Conservation (phyloP, 176 grass and related monocot genomes). For the Saccharum spontaneum region DNA sequence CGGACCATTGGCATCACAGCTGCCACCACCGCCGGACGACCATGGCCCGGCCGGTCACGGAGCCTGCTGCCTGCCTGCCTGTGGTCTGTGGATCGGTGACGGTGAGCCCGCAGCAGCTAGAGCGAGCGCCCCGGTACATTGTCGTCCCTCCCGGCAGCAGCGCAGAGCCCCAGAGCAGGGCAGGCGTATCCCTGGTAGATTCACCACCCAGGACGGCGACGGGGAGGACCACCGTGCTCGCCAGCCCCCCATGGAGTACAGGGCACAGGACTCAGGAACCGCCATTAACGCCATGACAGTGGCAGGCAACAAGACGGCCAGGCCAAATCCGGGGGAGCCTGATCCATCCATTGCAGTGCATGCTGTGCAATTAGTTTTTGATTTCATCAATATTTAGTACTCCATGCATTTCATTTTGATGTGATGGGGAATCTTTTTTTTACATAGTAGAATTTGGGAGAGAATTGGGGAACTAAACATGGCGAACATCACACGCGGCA, state of each 20-base stretch:
- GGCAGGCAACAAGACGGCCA: neutral
- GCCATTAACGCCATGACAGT: slow-evolving; percentile 4
- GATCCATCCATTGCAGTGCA: no score
- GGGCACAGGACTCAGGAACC: no score
- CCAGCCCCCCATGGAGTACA: no score
- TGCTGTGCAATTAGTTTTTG: no score
- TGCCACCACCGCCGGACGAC: neutral
- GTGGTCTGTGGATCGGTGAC: neutral
- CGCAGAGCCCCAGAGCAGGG: neutral
- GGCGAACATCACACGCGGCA: no score
- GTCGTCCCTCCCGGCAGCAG: slow-evolving; percentile 3
- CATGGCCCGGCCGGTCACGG: neutral
- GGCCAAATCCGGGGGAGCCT: no score
- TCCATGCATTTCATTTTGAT: no score
- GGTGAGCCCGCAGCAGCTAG: neutral
- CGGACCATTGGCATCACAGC: neutral
- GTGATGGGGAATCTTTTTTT: no score
- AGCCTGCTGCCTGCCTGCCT: no score
- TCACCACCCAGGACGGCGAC: neutral
- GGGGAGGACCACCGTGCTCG: neutral
- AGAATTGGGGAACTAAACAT: no score
- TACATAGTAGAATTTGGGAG: no score
- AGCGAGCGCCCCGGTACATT: neutral
- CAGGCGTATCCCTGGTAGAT: neutral
- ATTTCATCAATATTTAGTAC: no score